These are phyloP conservation scores for Juglanconis juglandina DNA, from an alignment of 2,329 filamentous ascomycete species.

Conservation along the genomic window DNA sequence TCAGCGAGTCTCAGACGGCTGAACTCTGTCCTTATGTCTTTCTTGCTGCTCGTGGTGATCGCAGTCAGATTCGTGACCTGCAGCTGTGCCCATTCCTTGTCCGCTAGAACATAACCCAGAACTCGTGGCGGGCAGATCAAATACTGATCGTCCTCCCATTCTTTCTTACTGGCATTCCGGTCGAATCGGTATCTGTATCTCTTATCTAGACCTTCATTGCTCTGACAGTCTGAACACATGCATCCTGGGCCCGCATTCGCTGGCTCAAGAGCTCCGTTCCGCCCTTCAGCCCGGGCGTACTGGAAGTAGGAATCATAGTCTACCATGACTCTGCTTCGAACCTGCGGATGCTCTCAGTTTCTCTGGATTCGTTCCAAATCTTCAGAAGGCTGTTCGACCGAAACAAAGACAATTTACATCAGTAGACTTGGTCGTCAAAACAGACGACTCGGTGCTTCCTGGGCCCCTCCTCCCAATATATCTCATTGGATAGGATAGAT, in stretches of 20 bases:
- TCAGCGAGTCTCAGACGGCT: background rate
- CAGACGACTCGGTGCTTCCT: too few species aligned
- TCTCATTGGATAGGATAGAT: too few species aligned
- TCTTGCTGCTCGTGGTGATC: too few species aligned
- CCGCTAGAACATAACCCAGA: background rate
- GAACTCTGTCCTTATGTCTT: background rate
- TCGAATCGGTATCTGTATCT: background rate
- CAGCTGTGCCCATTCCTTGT: background rate
- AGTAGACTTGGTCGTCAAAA: too few species aligned
- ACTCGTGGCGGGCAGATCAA: background rate
- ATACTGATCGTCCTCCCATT: background rate
- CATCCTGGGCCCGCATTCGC: background rate
- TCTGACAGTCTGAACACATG: background rate
- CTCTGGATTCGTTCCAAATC: too few species aligned
- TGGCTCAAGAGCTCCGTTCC: background rate
- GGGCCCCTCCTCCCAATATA: too few species aligned
- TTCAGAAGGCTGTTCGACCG: too few species aligned
- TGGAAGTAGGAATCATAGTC: background rate
- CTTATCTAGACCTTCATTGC: background rate
- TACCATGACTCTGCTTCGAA: background rate
- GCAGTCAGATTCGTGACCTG: background rate
- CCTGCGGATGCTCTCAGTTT: background rate
- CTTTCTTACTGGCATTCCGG: background rate
- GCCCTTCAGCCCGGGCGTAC: background rate
- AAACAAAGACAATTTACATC: too few species aligned